Conservation (phyloP, 2,329 filamentous ascomycete species). For the Colletotrichum melonis region DNA sequence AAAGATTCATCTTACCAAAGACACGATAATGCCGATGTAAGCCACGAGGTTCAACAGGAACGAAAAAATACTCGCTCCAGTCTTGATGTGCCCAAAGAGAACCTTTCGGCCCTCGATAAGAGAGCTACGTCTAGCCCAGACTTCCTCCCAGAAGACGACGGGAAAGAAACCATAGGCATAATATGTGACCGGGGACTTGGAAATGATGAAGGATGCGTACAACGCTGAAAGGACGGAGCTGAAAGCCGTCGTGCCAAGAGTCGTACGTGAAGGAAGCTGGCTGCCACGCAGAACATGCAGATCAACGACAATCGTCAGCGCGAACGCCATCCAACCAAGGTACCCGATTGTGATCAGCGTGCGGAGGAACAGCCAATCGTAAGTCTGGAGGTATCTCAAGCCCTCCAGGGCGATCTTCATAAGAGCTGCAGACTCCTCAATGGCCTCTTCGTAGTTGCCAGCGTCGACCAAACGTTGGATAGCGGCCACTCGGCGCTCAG, state of each 20-base stretch:
- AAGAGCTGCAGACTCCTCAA: conserved; percentile 80
- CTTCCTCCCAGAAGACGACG: conserved; percentile 95
- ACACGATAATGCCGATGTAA: conserved; percentile 82
- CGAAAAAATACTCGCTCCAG: conserved; percentile 65
- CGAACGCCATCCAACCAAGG: conserved; percentile 94
- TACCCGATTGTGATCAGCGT: conserved; percentile 91
- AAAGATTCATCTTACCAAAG: conserved; percentile 68
- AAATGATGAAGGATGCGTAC: conserved; percentile 83
- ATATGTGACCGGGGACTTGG: conserved; percentile 84
- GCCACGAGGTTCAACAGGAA: conserved; percentile 72
- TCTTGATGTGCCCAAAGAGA: conserved; percentile 77
- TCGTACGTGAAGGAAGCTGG: conserved; percentile 71
- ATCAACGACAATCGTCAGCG: conserved; percentile 88
- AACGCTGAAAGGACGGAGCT: conserved; percentile 79
- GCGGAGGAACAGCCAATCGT: conserved; percentile 96
- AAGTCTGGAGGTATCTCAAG: conserved; percentile 93
- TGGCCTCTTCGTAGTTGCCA: conserved; percentile 79
- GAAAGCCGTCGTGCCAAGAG: conserved; percentile 72
- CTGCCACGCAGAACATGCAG: conserved; percentile 84
- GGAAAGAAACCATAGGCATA: conserved; percentile 95
- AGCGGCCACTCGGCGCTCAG: conserved; percentile 73
- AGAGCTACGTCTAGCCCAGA: conserved; percentile 81
- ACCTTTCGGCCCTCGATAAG: conserved; percentile 73
- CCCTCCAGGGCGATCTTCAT: conserved; percentile 84
- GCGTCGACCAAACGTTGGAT: conserved; percentile 76